Base-by-base conservation (phyloP, 2,329 filamentous ascomycete species). In the Diaporthe ilicicola region DNA sequence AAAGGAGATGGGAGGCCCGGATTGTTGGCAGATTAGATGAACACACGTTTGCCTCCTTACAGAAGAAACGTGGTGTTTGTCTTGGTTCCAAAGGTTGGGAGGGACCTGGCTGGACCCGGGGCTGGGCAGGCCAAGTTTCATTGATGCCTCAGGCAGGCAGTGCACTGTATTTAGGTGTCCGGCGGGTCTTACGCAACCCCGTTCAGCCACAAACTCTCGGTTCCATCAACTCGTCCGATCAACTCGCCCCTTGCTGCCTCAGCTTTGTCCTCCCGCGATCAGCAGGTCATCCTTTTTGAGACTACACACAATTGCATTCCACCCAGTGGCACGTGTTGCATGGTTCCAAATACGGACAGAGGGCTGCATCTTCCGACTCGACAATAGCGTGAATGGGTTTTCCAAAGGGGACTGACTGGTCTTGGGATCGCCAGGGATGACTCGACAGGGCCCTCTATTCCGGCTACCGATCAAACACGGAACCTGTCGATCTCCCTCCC, bases 51-150 rank as follows among this genome's bases (percentile, higher is more conserved):
- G 59, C 42, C 59, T 62, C 59, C 37, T 62, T 19, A 13, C n/a
- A 64, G 42, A 19, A 64, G 59, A 64, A 64, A 64, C 59, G 59
- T 64, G 59, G 59, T 64, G 59, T 64, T 64, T 64, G 59, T 44
- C 59, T 64, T 64, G 59, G 59, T 64, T 50, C 42, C 32, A 10
- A 10, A 34, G 27, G n/a, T 22, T 19, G 59, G 59, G 54, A 37
- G 29, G 19, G 19, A 37, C 39, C 44, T 44, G 59, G 44, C 15
- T 24, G 44, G 44, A 24, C 39, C 8, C 42, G 19, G 39, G 19
- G 56, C 39, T 34, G 56, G 56, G 42, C 12, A 62, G 59, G 59
- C 59, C 29, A 50, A 50, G 59, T 64, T 50, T 64, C 59, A 50
- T 27, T 5, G 59, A 50, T 64, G 59, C 59, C 59, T 64, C 59